These are phyloP conservation scores for Chlorella sp. DNA, from an alignment of 139 green algal species.

Conservation along the genomic window DNA sequence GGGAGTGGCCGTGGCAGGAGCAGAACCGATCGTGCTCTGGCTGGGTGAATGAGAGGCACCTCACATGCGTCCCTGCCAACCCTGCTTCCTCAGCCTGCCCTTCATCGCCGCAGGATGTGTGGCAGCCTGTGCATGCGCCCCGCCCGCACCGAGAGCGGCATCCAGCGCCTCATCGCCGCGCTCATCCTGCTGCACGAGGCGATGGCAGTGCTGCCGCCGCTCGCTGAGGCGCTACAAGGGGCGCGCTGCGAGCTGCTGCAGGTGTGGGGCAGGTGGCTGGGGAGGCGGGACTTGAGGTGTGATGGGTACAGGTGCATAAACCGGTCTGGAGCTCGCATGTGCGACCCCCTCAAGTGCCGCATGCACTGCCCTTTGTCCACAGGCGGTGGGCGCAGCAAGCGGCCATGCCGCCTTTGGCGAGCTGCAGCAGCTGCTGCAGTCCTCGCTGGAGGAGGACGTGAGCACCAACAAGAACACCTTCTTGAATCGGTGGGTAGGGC, in stretches of 20 bases:
- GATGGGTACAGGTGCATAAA: too few species aligned
- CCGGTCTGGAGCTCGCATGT: too few species aligned
- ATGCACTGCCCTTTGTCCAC: too few species aligned
- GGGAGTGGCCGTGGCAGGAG: not conserved
- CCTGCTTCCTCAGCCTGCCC: too few species aligned
- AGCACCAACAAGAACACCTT: slow-evolving; percentile 56
- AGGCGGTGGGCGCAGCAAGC: slow-evolving; percentile 31
- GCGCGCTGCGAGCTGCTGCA: slow-evolving; percentile 49
- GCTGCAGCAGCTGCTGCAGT: slow-evolving; percentile 42
- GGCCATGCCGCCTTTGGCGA: slow-evolving; percentile 40
- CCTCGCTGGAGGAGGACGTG: slow-evolving; percentile 68
- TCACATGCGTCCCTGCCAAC: too few species aligned
- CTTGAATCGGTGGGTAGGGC: slow-evolving; percentile 45
- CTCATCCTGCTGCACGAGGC: slow-evolving; percentile 64
- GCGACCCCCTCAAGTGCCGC: too few species aligned
- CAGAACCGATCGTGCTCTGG: too few species aligned
- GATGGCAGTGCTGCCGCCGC: slow-evolving; percentile 49
- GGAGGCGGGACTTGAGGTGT: too few species aligned
- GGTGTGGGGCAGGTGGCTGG: too few species aligned
- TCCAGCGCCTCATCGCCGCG: slow-evolving; percentile 39
- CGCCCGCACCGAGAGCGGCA: slow-evolving; percentile 18
- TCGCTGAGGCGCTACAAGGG: slow-evolving; percentile 45
- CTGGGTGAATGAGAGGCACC: too few species aligned
- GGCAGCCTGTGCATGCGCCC: slow-evolving; percentile 36
- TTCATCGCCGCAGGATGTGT: slow-evolving; percentile 48